phyloP scores from a whole-genome alignment of 441 rosid species.

The Croton laevigatus region DNA sequence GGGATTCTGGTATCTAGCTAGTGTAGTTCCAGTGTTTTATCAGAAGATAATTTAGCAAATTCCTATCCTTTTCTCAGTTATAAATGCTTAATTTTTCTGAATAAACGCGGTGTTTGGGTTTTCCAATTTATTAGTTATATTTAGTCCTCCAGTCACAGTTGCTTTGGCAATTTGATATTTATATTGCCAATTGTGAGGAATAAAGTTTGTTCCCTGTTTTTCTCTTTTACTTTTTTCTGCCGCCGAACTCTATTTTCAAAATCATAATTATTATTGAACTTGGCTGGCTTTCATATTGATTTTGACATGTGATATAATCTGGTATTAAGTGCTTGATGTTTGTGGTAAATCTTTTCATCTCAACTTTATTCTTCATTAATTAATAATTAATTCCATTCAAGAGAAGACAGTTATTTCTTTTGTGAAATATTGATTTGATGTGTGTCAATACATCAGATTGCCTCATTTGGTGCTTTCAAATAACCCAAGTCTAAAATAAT shows the following conservation, averaged over 20 bases:
- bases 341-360: neutral
- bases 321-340: neutral
- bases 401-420: neutral
- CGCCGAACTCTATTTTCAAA: neutral
- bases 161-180: neutral
- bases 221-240: neutral
- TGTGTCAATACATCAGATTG: neutral
- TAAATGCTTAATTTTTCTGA: neutral
- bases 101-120: neutral
- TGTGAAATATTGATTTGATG: neutral
- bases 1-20: neutral
- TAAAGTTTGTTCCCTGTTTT: neutral
- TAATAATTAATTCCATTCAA: neutral
- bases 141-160: neutral
- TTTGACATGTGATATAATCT: neutral
- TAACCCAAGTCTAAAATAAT: neutral
- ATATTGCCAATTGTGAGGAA: neutral
- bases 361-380: neutral
- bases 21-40: neutral
- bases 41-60: neutral
- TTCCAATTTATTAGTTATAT: constrained; percentile 2
- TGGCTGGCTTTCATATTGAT: neutral
- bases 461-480: neutral
- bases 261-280: neutral
- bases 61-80: neutral